A percentile compares a stretch with the other conserved stretches of the same genome.
Evolutionary conservation across 192 early-diverging fungal species (phyloP).

Genomic region (Radiomyces spectabilis): DNA sequence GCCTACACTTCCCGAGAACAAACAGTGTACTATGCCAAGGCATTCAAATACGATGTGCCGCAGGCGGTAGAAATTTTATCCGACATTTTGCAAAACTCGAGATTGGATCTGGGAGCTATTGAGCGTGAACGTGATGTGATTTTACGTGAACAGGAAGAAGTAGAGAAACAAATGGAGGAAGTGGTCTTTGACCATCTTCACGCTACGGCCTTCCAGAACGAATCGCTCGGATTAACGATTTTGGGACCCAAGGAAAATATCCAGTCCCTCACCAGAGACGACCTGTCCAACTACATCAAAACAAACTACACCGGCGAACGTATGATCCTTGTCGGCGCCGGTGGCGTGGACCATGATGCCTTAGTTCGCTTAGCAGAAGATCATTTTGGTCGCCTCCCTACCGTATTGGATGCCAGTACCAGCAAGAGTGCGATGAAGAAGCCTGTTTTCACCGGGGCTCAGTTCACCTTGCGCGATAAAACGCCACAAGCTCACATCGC

Average conservation of each 20-base stretch:
- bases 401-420: slow-evolving; percentile 23
- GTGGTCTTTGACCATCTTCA: slow-evolving; percentile 99
- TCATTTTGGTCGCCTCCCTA: slow-evolving; percentile 80
- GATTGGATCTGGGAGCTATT: slow-evolving; percentile 73
- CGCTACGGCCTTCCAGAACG: slow-evolving; percentile 87
- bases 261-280: slow-evolving; percentile 75
- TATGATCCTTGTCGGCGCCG: slow-evolving; percentile 93
- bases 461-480: slow-evolving; percentile 61
- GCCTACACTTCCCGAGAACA: slow-evolving; percentile 99
- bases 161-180: slow-evolving; percentile 93
- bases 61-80: slow-evolving; percentile 89
- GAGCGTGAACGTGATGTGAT: slow-evolving; percentile 98
- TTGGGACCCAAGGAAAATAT: slow-evolving; percentile 94
- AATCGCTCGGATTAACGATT: slow-evolving; percentile 85
- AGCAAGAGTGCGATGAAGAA: slow-evolving; percentile 39
- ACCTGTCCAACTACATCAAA: slow-evolving; percentile 83
- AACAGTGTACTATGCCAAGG: slow-evolving; percentile 97
- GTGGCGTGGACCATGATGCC: slow-evolving; percentile 89
- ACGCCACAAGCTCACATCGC: slow-evolving; percentile 94
- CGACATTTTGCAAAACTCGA: slow-evolving; percentile 93
- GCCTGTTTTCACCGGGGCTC: slow-evolving; percentile 85
- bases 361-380: slow-evolving; percentile 88
- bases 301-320: slow-evolving; percentile 95
- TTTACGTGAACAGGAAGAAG: slow-evolving; percentile 88
- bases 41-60: slow-evolving; percentile 80